Evolutionary conservation across 306 rosid species (phyloP), one percentile per base, ranked within the genome.

Genomic region (Cicer arietinum): DNA sequence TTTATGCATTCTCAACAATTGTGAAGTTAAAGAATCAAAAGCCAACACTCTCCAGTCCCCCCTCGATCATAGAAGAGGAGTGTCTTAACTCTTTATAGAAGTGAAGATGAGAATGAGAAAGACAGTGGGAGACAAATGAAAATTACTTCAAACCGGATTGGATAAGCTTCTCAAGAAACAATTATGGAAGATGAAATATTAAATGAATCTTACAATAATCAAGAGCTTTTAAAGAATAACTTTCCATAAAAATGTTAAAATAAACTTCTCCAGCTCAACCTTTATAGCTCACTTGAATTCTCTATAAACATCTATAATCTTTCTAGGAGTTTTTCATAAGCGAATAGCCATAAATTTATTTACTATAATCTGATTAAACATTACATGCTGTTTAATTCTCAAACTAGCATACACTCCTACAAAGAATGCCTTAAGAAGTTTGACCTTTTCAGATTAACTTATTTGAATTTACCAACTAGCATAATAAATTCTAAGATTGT

Each of bases 361-460:
- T 10, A 57, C 40, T 25, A 22, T 10, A 20, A 56, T 7, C 62
- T 56, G 3, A 56, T 56, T 20, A 56, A 4, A 4, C 37, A 20
- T 20, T 10, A 22, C 53, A 64, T 4, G 58, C 41, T 43, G 47
- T 60, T 63, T 10, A 65, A 44, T 65, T 47, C 44, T 53, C 67
- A 65, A 79, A 44, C 7, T 52, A 52, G 14, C 68, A 56, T 57
- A 73, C 53, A 72, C n/a, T 66, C 12, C 64, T 25, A 68, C 11
- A 35, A 67, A 57, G 10, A 67, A 58, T 67, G 41, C 51, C 81
- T 30, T 30, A 30, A 30, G 37, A 30, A 3, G 37, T 30, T 30
- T 30, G 37, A 30, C 37, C 37, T 30, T 30, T 30, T 30, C 5
- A 1, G 37, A 30, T 3, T 30, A 30, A 3, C 37, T 30, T 30